Evolutionary conservation across 306 rosid species (phyloP), one percentile per base, ranked within the genome.

Genomic region (Cotoneaster glaucophyllus): DNA sequence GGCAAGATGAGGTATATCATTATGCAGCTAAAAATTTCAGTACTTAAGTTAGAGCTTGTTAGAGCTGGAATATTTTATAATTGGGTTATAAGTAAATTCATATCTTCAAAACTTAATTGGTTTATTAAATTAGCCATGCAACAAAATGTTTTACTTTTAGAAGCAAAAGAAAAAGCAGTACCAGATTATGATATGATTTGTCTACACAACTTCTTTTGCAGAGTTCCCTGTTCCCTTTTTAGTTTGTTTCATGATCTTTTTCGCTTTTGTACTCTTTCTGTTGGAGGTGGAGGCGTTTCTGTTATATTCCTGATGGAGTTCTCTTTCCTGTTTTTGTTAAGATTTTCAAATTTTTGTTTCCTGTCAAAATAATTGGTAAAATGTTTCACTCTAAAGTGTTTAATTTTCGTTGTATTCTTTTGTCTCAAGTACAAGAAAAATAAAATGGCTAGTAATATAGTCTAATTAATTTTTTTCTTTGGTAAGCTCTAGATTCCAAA

Each of bases 401-500:
- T 71, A 57, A 28, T n/a, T 39, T 66, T 67, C 39, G 15, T 69
- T 61, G 14, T 57, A 8, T 59, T 41, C 39, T 67, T 39, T 65
- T 77, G 24, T 43, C 29, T 58, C 64, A 11, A 48, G 71, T 73
- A 48, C 71, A 75, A 61, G 39, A 73, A 50, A 74, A 69, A 65
- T 78, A 69, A 83, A 62, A 64, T 68, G 53, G 31, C 57, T 64
- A 68, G 25, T 48, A 80, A 68, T 74, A 72, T 74, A 82, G 79
- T 87, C 86, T 87, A 83, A 91, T 85, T 91, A 69, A 78, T 84
- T 74, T 79, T 86, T 72, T 83, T 81, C 76, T 84, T 87, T 84
- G 90, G 88, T 90, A 94, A 94, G 97, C 87, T 94, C 95, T 94
- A 94, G 98, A 94, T 94, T 85, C 97, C 98, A 67, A 94, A 94